phyloP scores from a whole-genome alignment of 2,329 filamentous ascomycete genomes.

The Stromatinia cepivora region DNA sequence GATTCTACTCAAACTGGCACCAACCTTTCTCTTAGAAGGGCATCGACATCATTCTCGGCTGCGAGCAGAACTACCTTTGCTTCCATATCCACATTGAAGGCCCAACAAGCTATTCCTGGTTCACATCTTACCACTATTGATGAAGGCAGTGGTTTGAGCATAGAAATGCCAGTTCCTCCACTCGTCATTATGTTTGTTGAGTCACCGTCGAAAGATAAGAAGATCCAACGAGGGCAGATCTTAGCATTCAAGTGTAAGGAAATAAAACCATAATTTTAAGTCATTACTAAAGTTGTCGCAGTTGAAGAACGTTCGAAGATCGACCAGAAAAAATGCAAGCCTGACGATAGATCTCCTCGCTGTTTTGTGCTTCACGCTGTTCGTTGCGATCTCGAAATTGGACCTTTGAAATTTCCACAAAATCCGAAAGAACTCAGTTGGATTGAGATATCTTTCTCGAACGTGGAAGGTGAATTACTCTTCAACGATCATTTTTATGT shows the following conservation, averaged over 20 bases:
- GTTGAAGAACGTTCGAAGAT: neutral
- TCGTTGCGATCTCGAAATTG: slow-evolving; percentile 8
- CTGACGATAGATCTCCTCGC: slow-evolving; percentile 2
- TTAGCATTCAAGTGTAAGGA: slow-evolving; percentile 19
- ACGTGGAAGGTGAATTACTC: neutral
- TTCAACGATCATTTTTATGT: too few species aligned
- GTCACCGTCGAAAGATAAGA: neutral
- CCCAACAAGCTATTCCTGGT: neutral
- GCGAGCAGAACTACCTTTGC: slow-evolving; percentile 11
- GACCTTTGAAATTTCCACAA: neutral
- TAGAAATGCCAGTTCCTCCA: slow-evolving; percentile 5
- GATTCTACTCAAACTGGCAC: neutral
- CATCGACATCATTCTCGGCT: slow-evolving; percentile 7
- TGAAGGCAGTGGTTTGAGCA: neutral
- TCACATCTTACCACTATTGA: slow-evolving; percentile 1
- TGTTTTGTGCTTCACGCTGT: slow-evolving; percentile 3
- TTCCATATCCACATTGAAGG: slow-evolving; percentile 4
- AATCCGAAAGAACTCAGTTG: slow-evolving; percentile 3
- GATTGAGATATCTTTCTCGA: slow-evolving; percentile 9
- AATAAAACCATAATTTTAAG: neutral
- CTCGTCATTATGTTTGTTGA: slow-evolving; percentile 21
- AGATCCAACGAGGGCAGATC: slow-evolving; percentile 3
- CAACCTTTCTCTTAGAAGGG: neutral
- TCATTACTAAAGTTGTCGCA: neutral
- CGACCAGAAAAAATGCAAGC: neutral